Percentiles rank a stretch among this genome's conserved stretches.
phyloP scores from a whole-genome alignment of 495 filamentous ascomycete genomes.

The Aspergillus cristatus region DNA sequence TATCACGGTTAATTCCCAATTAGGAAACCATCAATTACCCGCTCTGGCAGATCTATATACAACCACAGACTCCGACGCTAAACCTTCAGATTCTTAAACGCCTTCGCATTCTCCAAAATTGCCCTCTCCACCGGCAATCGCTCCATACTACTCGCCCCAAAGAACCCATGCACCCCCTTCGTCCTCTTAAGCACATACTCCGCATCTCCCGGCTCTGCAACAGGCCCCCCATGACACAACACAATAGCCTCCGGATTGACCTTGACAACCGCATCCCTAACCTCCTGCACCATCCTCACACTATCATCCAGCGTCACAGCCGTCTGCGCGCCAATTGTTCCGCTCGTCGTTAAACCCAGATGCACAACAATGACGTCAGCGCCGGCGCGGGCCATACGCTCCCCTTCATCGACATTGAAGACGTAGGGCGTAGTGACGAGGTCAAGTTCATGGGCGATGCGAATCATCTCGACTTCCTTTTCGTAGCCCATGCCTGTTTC shows the following conservation, averaged over 20 bases:
- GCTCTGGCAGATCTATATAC: not conserved
- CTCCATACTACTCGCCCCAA: constrained; percentile 64
- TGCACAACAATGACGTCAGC: constrained; percentile 63
- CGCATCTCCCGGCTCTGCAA: constrained; percentile 53
- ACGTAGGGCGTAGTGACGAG: constrained; percentile 62
- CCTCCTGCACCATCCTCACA: constrained; percentile 49
- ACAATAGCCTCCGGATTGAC: constrained; percentile 52
- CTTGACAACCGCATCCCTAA: constrained; percentile 47
- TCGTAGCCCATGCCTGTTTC: constrained; percentile 63
- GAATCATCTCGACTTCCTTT: constrained; percentile 56
- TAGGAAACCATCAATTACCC: no score
- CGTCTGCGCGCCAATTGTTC: constrained; percentile 52
- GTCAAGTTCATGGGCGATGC: constrained; percentile 43
- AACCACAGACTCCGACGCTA: not conserved
- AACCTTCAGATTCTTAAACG: constrained; percentile 46
- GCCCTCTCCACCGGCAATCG: constrained; percentile 59
- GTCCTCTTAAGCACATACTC: constrained; percentile 50
- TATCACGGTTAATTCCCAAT: no score
- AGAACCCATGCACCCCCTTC: constrained; percentile 59
- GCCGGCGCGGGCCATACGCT: constrained; percentile 50
- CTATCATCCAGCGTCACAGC: constrained; percentile 54
- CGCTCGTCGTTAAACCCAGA: constrained; percentile 57
- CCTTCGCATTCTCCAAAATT: constrained; percentile 49
- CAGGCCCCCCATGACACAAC: constrained; percentile 60
- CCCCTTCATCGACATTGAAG: constrained; percentile 50